phyloP scores from a whole-genome alignment of 495 filamentous ascomycete genomes.

The Beverwykella pulmonaria region DNA sequence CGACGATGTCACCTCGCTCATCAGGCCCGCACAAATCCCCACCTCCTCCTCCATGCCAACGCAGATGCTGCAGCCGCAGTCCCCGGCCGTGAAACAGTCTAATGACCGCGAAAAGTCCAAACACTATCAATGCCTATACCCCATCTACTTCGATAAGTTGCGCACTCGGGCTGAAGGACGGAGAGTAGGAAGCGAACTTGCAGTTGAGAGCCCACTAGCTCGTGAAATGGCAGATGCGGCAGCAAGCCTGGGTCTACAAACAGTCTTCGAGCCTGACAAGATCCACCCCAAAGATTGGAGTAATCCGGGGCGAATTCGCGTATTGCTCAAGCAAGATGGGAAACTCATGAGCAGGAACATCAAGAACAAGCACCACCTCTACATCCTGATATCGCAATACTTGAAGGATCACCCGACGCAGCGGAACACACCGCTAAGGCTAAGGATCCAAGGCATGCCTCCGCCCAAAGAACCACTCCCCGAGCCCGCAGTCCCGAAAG shows the following conservation, averaged over 20 bases:
- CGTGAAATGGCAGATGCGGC: slow-evolving; percentile 86
- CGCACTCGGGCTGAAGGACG: slow-evolving; percentile 78
- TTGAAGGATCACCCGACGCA: slow-evolving; percentile 75
- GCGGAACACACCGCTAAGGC: slow-evolving; percentile 64
- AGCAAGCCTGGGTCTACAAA: slow-evolving; percentile 68
- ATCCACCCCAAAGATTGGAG: slow-evolving; percentile 96
- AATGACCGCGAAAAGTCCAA: slow-evolving; percentile 62
- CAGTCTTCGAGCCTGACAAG: slow-evolving; percentile 88
- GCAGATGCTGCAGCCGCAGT: slow-evolving; percentile 40
- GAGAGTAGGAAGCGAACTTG: slow-evolving; percentile 68
- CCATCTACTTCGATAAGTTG: slow-evolving; percentile 84
- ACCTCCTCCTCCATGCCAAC: slow-evolving; percentile 30
- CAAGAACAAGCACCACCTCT: slow-evolving; percentile 91
- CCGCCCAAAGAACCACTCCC: slow-evolving; percentile 64
- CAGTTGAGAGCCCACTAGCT: slow-evolving; percentile 84
- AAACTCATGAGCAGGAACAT: slow-evolving; percentile 55
- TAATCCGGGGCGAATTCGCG: slow-evolving; percentile 87
- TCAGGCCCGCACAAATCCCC: slow-evolving; percentile 49
- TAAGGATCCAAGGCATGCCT: slow-evolving; percentile 69
- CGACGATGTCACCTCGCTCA: slow-evolving; percentile 50
- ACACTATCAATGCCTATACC: slow-evolving; percentile 86
- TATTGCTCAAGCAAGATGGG: slow-evolving; percentile 68
- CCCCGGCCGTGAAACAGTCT: slow-evolving; percentile 43
- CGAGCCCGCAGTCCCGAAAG: slow-evolving; percentile 75
- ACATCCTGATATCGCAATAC: slow-evolving; percentile 72